Conservation (phyloP, 2,329 filamentous ascomycete genomes). For the Tolypocladium tropicale region DNA sequence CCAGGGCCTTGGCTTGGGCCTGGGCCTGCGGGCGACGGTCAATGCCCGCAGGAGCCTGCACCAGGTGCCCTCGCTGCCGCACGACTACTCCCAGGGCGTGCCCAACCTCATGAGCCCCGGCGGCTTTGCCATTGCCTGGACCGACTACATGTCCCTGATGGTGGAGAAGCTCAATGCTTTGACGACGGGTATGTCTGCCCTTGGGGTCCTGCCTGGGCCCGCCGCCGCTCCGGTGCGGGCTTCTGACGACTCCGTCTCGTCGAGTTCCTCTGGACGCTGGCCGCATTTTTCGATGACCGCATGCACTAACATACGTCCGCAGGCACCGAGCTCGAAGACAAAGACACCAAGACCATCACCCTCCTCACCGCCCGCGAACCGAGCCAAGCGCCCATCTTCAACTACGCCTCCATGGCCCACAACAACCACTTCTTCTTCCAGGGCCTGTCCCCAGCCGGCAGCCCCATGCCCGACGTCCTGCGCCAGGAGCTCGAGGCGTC, state of each 20-base stretch:
- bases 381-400: slow-evolving; percentile 71
- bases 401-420: slow-evolving; percentile 91
- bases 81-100: slow-evolving; percentile 43
- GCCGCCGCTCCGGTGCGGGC: neutral
- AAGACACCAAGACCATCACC: slow-evolving; percentile 55
- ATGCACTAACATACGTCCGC: neutral
- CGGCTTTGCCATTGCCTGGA: slow-evolving; percentile 71
- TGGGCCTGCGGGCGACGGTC: slow-evolving; percentile 22
- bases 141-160: slow-evolving; percentile 66
- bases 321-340: slow-evolving; percentile 56
- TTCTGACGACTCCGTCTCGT: neutral
- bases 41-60: slow-evolving; percentile 33
- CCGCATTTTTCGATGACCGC: no score
- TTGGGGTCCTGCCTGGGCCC: neutral
- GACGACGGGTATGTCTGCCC: slow-evolving; percentile 51
- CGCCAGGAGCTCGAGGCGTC: slow-evolving; percentile 50
- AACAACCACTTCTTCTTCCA: slow-evolving; percentile 84
- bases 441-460: slow-evolving; percentile 31
- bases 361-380: slow-evolving; percentile 72
- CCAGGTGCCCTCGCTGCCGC: slow-evolving; percentile 32
- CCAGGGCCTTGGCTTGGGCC: slow-evolving; percentile 24
- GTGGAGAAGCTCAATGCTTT: slow-evolving; percentile 66
- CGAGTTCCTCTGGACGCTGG: no score
- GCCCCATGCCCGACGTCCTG: slow-evolving; percentile 46
- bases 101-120: slow-evolving; percentile 59